A percentile compares a stretch with the other conserved stretches of the same genome.
These are phyloP conservation scores for Phlebiopsis flavidoalba DNA, from an alignment of 768 basidiomycete genomes.

Conservation along the genomic window DNA sequence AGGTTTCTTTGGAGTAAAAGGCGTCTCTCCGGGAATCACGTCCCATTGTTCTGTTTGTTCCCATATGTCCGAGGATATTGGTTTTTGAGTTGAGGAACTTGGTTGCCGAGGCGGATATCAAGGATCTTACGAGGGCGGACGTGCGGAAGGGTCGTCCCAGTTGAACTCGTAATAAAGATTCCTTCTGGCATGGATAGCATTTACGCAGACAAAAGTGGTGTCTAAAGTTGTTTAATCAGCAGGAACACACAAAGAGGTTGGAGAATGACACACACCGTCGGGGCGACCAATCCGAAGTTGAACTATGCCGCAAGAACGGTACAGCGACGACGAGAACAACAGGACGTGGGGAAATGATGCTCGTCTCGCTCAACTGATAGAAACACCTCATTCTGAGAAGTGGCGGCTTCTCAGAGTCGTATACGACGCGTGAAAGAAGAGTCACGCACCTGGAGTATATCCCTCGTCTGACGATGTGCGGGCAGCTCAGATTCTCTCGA, in stretches of 20 bases:
- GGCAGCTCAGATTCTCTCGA: constrained; percentile 61
- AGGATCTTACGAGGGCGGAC: not conserved
- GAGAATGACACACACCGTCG: not conserved
- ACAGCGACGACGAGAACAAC: constrained; percentile 47
- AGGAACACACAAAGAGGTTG: not conserved
- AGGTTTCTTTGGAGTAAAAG: not conserved
- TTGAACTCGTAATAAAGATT: constrained; percentile 60
- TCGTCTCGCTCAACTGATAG: constrained; percentile 48
- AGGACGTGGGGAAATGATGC: constrained; percentile 43
- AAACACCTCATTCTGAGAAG: constrained; percentile 69
- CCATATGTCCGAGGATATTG: constrained; percentile 18
- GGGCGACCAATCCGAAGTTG: not conserved
- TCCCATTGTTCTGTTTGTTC: constrained; percentile 19
- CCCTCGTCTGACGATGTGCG: constrained; percentile 53
- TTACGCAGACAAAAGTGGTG: constrained; percentile 45
- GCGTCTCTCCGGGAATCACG: not conserved
- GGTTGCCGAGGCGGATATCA: not conserved
- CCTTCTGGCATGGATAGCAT: constrained; percentile 52
- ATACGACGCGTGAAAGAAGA: not conserved
- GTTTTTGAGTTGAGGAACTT: not conserved
- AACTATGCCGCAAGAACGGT: constrained; percentile 29
- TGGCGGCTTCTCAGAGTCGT: not conserved
- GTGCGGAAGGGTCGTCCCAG: constrained; percentile 49
- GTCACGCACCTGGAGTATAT: constrained; percentile 49
- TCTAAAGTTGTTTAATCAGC: not conserved